phyloP scores from a whole-genome alignment of 2,329 filamentous ascomycete genomes.

The Tolypocladium tropicale region DNA sequence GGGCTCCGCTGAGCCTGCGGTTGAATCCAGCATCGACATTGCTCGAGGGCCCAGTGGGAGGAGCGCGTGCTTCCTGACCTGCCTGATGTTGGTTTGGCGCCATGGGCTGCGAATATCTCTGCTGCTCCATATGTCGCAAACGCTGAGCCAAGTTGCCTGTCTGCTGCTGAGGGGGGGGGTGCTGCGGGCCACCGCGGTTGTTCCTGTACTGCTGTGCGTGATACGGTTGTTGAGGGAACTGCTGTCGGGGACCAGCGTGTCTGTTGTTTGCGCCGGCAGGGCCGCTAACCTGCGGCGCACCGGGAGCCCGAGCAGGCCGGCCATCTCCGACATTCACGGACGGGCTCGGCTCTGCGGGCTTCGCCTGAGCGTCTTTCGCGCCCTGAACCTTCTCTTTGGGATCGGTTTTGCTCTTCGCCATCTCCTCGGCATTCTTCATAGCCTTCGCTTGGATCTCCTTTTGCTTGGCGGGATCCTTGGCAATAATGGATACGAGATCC shows the following conservation, averaged over 20 bases:
- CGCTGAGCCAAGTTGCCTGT: constrained; percentile 38
- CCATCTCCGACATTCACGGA: constrained; percentile 13
- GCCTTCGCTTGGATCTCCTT: constrained; percentile 86
- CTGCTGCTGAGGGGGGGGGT: constrained; percentile 28
- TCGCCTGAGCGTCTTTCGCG: constrained; percentile 35
- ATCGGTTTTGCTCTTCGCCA: constrained; percentile 44
- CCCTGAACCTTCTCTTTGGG: constrained; percentile 31
- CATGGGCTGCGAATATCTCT: constrained; percentile 34
- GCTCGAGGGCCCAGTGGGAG: constrained; percentile 64
- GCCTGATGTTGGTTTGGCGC: constrained; percentile 39
- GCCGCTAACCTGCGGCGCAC: constrained; percentile 19
- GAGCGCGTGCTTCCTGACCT: constrained; percentile 56
- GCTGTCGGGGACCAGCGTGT: constrained; percentile 37
- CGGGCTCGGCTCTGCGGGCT: constrained; percentile 15
- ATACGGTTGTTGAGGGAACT: constrained; percentile 35
- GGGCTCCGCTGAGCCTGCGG: constrained; percentile 40
- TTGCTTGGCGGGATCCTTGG: constrained; percentile 93
- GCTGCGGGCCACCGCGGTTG: constrained; percentile 33
- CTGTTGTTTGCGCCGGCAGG: constrained; percentile 22
- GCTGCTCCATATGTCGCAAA: constrained; percentile 41
- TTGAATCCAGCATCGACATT: constrained; percentile 40
- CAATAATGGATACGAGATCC: constrained; percentile 88
- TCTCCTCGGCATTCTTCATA: constrained; percentile 60
- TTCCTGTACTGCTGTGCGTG: constrained; percentile 37
- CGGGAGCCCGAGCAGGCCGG: constrained; percentile 22